Base-by-base conservation (phyloP, 805 yeast genomes). In the Candida orba region DNA sequence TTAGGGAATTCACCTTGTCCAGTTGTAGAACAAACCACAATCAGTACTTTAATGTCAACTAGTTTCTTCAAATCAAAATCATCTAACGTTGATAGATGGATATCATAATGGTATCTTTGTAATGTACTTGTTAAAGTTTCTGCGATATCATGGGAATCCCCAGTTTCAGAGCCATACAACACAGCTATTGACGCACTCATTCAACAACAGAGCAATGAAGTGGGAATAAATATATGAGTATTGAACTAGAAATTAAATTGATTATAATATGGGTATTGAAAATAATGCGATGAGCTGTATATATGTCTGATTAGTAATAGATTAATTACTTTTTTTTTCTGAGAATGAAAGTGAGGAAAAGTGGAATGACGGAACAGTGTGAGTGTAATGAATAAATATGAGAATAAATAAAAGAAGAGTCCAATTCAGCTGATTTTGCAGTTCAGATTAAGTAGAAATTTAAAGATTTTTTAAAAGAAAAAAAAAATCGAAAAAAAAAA, bases 1-100 rank as follows among this genome's bases (percentile, higher is more conserved):
- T 84, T 63, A 0, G 99, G 98, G 30, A 91, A 63, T 48, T 84
- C 96, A 24, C 99, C 99, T 62, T 91, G 97, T 8, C 99, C 98
- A 2, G 95, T 84, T 0, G 99, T 91, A 1, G 96, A 81, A 58
- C 95, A 84, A 3, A 91, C 59, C 0, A 82, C 69, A 20, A 81
- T 67, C 41, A 78, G 66, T 25, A 64, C 62, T 7, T 65, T 54
- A 14, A 78, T 71, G 4, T 77, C 69, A 6, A 76, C 65, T 40
- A 86, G 64, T 43, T 69, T 69, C 51, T 70, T 73, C 36, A 81
- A 60, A 45, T 79, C 76, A 55, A 76, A 78, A 36, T 78, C 81
- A 52, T 84, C 85, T 48, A 87, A 58, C 0, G 83, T 60, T 9
- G 71, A 63, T 4, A 83, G 64, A 2, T 49, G 63, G 14, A 81